Evolutionary conservation across 1,284 basidiomycete species (phyloP).

Genomic region (Inonotus obliquus): DNA sequence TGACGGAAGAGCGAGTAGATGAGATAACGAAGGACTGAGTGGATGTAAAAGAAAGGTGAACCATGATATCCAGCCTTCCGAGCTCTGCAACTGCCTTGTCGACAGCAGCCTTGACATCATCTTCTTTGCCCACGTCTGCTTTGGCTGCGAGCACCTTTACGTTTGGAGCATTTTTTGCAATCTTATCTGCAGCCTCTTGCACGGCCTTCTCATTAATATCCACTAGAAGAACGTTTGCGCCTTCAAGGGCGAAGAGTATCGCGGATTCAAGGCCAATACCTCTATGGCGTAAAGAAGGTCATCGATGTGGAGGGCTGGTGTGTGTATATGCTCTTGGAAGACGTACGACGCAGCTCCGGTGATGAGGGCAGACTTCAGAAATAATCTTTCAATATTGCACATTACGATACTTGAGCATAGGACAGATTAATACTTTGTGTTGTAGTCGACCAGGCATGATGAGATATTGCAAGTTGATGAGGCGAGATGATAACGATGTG

Average conservation of each 20-base stretch:
- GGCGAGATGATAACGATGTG: too few species aligned
- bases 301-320: slow-evolving; percentile 1
- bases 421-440: slow-evolving; percentile 49
- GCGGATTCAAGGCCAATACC: slow-evolving; percentile 94
- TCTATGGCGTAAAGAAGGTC: slow-evolving; percentile 34
- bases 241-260: slow-evolving; percentile 89
- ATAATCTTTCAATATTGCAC: slow-evolving; percentile 11
- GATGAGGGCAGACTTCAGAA: slow-evolving; percentile 65
- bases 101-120: slow-evolving; percentile 77
- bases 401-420: not conserved
- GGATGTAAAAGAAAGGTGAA: slow-evolving; percentile 28
- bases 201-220: slow-evolving; percentile 83
- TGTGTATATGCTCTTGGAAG: slow-evolving; percentile 5
- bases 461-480: not conserved
- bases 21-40: not conserved
- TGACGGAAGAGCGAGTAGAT: not conserved
- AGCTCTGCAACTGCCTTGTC: slow-evolving; percentile 78
- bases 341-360: slow-evolving; percentile 84
- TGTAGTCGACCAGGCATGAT: slow-evolving; percentile 66
- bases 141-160: slow-evolving; percentile 70
- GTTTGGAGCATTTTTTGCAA: slow-evolving; percentile 64
- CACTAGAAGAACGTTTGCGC: slow-evolving; percentile 80
- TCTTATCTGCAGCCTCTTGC: slow-evolving; percentile 62
- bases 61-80: slow-evolving; percentile 90
- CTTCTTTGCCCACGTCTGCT: slow-evolving; percentile 87